Conservation (phyloP, 192 early-diverging fungal genomes). For the Funneliformis mosseae region DNA sequence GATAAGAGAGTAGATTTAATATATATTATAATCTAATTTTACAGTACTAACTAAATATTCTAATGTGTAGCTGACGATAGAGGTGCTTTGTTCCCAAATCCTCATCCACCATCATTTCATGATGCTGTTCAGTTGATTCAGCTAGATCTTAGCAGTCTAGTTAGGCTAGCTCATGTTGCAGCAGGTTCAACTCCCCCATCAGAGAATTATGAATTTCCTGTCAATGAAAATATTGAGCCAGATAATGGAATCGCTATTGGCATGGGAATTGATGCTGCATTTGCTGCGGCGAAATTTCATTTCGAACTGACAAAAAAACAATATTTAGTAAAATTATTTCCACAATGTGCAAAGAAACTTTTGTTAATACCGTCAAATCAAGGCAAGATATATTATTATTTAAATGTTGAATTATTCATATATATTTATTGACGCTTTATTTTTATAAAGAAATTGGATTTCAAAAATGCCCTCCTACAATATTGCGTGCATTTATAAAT, state of each 20-base stretch:
- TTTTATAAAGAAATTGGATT: conserved; percentile 57
- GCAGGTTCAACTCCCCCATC: conserved; percentile 63
- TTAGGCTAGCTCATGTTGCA: conserved; percentile 58
- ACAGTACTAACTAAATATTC: background rate
- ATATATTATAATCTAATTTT: background rate
- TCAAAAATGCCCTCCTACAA: conserved; percentile 64
- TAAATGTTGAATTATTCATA: background rate
- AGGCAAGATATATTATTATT: conserved; percentile 45
- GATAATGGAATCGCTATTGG: conserved; percentile 63
- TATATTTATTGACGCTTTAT: background rate
- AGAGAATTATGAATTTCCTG: conserved; percentile 58
- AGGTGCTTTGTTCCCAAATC: conserved; percentile 57
- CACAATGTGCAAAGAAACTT: conserved; percentile 53
- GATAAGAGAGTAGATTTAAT: background rate
- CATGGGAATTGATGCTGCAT: conserved; percentile 61
- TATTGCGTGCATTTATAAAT: conserved; percentile 63
- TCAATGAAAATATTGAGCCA: conserved; percentile 45
- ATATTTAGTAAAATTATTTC: conserved; percentile 75
- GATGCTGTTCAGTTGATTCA: conserved; percentile 56
- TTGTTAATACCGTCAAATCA: conserved; percentile 50
- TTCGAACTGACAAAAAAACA: conserved; percentile 70
- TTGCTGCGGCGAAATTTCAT: conserved; percentile 62
- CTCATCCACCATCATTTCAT: conserved; percentile 56
- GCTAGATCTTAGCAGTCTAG: conserved; percentile 53
- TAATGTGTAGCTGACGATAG: conserved; percentile 45